A percentile compares a stretch with the other conserved stretches of the same genome.
Conservation (phyloP, 768 basidiomycete species). For the Sporobolomyces phaffii region DNA sequence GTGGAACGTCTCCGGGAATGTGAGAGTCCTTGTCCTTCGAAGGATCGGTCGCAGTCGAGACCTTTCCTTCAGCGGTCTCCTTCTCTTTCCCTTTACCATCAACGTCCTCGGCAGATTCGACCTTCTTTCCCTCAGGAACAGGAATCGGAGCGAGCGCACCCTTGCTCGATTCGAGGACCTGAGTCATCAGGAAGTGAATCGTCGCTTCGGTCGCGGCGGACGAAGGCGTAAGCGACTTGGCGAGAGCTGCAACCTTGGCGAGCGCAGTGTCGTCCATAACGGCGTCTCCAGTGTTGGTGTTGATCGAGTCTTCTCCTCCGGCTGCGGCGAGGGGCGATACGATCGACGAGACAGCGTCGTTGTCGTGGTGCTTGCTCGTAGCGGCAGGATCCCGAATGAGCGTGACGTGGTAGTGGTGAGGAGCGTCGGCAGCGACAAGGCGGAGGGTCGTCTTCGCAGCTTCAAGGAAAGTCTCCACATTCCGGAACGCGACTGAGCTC, state of each 20-base stretch:
- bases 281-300: background rate
- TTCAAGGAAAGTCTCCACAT: constrained; percentile 68
- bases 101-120: background rate
- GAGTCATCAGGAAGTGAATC: constrained; percentile 62
- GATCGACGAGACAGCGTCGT: constrained; percentile 20
- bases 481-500: constrained; percentile 71
- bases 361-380: background rate
- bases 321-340: constrained; percentile 24
- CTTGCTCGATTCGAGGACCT: constrained; percentile 63
- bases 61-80: background rate
- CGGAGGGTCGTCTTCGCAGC: constrained; percentile 65
- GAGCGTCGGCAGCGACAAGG: constrained; percentile 61
- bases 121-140: background rate
- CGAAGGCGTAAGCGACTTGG: constrained; percentile 44
- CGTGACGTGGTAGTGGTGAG: constrained; percentile 52
- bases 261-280: constrained; percentile 14
- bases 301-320: background rate
- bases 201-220: constrained; percentile 42
- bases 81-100: background rate
- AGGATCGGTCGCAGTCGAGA: constrained; percentile 36
- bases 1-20: constrained; percentile 26
- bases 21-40: constrained; percentile 29
- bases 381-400: constrained; percentile 51
- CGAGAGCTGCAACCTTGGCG: constrained; percentile 13
- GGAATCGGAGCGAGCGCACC: constrained; percentile 43